Evolutionary conservation across 306 rosid genomes (phyloP).

Genomic region (Cicer pinnatifidum): DNA sequence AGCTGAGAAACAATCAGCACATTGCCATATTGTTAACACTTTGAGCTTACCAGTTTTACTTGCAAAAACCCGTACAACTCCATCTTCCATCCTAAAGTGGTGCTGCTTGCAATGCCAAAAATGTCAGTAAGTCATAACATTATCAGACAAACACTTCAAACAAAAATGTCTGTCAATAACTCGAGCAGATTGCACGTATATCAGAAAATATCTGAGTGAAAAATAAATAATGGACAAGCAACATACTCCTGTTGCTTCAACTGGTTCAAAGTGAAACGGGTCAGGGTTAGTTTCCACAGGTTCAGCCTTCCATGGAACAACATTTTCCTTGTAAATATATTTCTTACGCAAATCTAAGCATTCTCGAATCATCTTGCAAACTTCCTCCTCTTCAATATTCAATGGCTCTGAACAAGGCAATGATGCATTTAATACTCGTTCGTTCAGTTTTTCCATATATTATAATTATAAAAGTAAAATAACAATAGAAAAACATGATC

Average conservation of each 20-base stretch:
- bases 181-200: constrained; percentile 30
- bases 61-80: constrained; percentile 70
- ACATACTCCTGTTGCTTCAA: constrained; percentile 53
- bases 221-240: constrained; percentile 40
- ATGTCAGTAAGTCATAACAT: constrained; percentile 33
- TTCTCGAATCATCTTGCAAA: constrained; percentile 54
- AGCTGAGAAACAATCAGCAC: constrained; percentile 7
- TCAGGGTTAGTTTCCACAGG: constrained; percentile 48
- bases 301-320: constrained; percentile 51
- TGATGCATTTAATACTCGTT: constrained; percentile 36
- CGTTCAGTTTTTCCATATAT: not conserved
- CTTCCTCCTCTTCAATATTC: constrained; percentile 59
- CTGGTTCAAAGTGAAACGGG: constrained; percentile 56
- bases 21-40: constrained; percentile 24
- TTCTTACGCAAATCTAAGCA: constrained; percentile 57
- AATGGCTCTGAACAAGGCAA: constrained; percentile 46
- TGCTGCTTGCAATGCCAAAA: constrained; percentile 59
- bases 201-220: constrained; percentile 21
- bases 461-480: constrained; percentile 15
- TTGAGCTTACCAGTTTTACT: constrained; percentile 63
- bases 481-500: not conserved
- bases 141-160: constrained; percentile 35
- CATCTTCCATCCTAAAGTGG: constrained; percentile 72
- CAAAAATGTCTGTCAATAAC: constrained; percentile 21
- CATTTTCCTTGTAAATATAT: constrained; percentile 56